A percentile compares a stretch with the other conserved stretches of the same genome.
These are phyloP conservation scores for Torulaspora franciscae DNA, from an alignment of 805 yeast genomes.

Conservation along the genomic window DNA sequence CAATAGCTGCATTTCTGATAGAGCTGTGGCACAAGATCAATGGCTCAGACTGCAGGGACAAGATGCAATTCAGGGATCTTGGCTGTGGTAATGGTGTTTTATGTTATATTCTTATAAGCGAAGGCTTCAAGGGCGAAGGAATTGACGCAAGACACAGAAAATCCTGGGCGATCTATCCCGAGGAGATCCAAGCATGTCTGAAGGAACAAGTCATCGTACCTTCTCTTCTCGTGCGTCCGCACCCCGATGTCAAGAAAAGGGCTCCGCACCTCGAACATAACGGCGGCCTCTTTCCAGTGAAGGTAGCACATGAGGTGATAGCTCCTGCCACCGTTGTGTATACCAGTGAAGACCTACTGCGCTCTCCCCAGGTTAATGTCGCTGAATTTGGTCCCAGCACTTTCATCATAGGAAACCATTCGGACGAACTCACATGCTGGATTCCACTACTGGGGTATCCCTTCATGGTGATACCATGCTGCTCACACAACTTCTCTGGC, in stretches of 20 bases:
- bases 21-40: slow-evolving; percentile 70
- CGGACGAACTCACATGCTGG: slow-evolving; percentile 95
- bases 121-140: slow-evolving; percentile 80
- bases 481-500: slow-evolving; percentile 84
- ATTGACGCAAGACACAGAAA: slow-evolving; percentile 86
- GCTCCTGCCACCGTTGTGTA: slow-evolving; percentile 43
- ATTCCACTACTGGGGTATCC: slow-evolving; percentile 83
- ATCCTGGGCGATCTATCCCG: slow-evolving; percentile 77
- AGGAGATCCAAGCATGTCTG: slow-evolving; percentile 51
- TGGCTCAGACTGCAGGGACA: slow-evolving; percentile 33
- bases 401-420: slow-evolving; percentile 88
- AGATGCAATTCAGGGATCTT: slow-evolving; percentile 69
- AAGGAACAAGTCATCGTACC: slow-evolving; percentile 85
- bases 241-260: slow-evolving; percentile 51
- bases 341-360: slow-evolving; percentile 39
- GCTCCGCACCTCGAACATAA: slow-evolving; percentile 56
- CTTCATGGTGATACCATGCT: slow-evolving; percentile 90
- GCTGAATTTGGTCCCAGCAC: slow-evolving; percentile 66
- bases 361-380: slow-evolving; percentile 52
- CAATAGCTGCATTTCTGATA: slow-evolving; percentile 89
- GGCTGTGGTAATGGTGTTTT: slow-evolving; percentile 95
- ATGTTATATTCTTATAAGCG: slow-evolving; percentile 66
- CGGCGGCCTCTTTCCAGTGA: slow-evolving; percentile 45
- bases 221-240: slow-evolving; percentile 60
- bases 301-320: slow-evolving; percentile 38